Percentiles rank a stretch among this genome's conserved stretches.
These are phyloP conservation scores for Diaporthe nobilis DNA, from an alignment of 2,329 filamentous ascomycete genomes.

Conservation along the genomic window DNA sequence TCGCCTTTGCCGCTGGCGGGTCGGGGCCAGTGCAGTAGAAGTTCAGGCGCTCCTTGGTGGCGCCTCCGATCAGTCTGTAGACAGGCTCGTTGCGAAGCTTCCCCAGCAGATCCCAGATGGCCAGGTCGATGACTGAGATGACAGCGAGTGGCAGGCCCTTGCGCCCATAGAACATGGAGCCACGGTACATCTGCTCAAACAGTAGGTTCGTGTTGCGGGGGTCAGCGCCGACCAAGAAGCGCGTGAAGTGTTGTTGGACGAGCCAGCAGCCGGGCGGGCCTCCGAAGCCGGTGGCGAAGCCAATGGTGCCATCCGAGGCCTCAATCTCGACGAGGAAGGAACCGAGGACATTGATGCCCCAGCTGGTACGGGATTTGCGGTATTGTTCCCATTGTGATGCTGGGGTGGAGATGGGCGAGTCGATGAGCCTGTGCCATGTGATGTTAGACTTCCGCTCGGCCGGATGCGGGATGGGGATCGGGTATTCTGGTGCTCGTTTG, in stretches of 20 bases:
- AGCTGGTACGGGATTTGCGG: constrained; percentile 87
- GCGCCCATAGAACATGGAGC: constrained; percentile 95
- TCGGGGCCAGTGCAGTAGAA: constrained; percentile 97
- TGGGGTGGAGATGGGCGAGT: constrained; percentile 91
- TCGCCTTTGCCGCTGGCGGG: constrained; percentile 81
- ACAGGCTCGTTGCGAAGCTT: constrained; percentile 94
- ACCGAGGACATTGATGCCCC: constrained; percentile 95
- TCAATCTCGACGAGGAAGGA: constrained; percentile 94
- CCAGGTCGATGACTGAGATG: constrained; percentile 94
- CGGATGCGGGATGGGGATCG: not conserved
- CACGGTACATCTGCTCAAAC: constrained; percentile 97
- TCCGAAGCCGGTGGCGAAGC: constrained; percentile 94
- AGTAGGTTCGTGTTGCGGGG: constrained; percentile 91
- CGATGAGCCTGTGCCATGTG: constrained; percentile 82
- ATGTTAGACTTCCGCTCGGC: constrained; percentile 9
- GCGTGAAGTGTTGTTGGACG: constrained; percentile 91
- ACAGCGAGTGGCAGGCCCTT: constrained; percentile 92
- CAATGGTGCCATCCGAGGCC: constrained; percentile 90
- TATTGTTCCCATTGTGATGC: constrained; percentile 93
- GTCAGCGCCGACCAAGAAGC: constrained; percentile 90
- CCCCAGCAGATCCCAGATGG: constrained; percentile 91
- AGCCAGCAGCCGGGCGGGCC: constrained; percentile 96
- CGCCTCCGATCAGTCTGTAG: constrained; percentile 93
- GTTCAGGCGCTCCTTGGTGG: constrained; percentile 84
- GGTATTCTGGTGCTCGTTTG: constrained; percentile 45